phyloP scores from a whole-genome alignment of 805 yeast genomes.

The Wickerhamomyces canadensis region DNA sequence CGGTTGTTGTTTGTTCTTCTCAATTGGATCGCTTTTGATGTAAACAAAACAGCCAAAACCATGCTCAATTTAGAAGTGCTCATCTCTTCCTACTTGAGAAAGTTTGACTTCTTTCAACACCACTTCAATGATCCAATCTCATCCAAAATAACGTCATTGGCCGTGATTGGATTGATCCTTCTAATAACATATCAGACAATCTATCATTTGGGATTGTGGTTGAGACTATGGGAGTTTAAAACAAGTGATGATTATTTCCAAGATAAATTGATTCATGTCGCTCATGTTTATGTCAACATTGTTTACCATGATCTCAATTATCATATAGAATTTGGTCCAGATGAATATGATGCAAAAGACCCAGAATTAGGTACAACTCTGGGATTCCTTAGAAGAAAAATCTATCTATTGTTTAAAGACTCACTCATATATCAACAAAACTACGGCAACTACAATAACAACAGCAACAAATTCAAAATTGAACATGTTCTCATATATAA shows the following conservation, averaged over 20 bases:
- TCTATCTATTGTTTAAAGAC: constrained; percentile 50
- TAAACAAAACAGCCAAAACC: too few species aligned
- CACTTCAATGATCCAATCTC: constrained; percentile 21
- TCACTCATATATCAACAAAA: constrained; percentile 18
- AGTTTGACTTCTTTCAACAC: constrained; percentile 10
- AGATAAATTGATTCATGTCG: constrained; percentile 76
- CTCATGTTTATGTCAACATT: constrained; percentile 61
- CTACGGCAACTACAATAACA: background rate
- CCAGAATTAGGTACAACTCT: constrained; percentile 70
- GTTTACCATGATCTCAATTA: too few species aligned
- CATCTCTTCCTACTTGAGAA: constrained; percentile 1
- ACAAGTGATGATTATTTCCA: constrained; percentile 56
- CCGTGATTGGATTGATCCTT: constrained; percentile 12
- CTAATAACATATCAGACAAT: constrained; percentile 32
- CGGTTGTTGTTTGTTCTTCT: too few species aligned
- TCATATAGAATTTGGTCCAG: constrained; percentile 78
- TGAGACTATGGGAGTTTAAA: constrained; percentile 38
- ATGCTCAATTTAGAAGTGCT: constrained; percentile 2
- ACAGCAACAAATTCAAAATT: constrained; percentile 15
- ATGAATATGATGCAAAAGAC: constrained; percentile 55
- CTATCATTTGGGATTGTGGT: constrained; percentile 38
- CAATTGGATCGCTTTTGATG: too few species aligned
- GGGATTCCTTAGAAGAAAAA: constrained; percentile 51
- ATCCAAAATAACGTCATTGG: constrained; percentile 19
- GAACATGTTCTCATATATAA: constrained; percentile 33